Percentiles rank a stretch among this genome's conserved stretches.
Conservation (phyloP, 257 asterid genomes). For the Nemophila menziesii region DNA sequence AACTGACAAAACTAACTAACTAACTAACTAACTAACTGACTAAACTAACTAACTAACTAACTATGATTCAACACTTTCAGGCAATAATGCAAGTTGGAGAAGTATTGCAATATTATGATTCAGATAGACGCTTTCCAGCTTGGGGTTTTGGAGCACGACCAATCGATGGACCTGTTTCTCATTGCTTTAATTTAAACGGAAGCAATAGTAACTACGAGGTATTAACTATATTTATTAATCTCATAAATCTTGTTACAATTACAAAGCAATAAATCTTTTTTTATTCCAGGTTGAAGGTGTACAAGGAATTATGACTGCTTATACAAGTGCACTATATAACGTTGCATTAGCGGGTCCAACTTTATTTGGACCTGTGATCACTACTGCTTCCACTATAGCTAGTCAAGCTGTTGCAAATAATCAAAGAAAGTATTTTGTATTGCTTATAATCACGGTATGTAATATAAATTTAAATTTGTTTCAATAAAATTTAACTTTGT, state of each 20-base stretch:
- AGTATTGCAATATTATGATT: slow-evolving; percentile 79
- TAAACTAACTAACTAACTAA: slow-evolving; percentile 15
- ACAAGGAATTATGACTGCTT: slow-evolving; percentile 75
- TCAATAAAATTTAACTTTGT: not conserved
- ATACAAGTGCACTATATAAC: slow-evolving; percentile 76
- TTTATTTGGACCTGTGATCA: slow-evolving; percentile 81
- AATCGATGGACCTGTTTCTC: slow-evolving; percentile 96
- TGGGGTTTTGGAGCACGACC: slow-evolving; percentile 99
- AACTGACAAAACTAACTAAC: slow-evolving; percentile 6
- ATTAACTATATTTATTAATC: not conserved
- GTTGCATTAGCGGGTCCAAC: slow-evolving; percentile 98
- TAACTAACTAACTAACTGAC: slow-evolving; percentile 5
- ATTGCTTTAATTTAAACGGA: slow-evolving; percentile 93
- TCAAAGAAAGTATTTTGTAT: slow-evolving; percentile 66
- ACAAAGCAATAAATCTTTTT: slow-evolving; percentile 8
- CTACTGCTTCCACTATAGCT: slow-evolving; percentile 79
- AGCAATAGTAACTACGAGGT: slow-evolving; percentile 87
- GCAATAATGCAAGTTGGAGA: slow-evolving; percentile 89
- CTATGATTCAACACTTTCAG: slow-evolving; percentile 27
- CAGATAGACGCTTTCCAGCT: slow-evolving; percentile 81
- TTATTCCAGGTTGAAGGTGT: slow-evolving; percentile 77
- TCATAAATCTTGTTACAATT: not conserved
- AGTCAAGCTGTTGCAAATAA: slow-evolving; percentile 56
- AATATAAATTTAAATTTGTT: not conserved
- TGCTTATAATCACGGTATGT: slow-evolving; percentile 90